Percentiles rank a stretch among this genome's conserved stretches.
These are phyloP conservation scores for Pleurotus pulmonarius DNA, from an alignment of 768 basidiomycete genomes.

Conservation along the genomic window DNA sequence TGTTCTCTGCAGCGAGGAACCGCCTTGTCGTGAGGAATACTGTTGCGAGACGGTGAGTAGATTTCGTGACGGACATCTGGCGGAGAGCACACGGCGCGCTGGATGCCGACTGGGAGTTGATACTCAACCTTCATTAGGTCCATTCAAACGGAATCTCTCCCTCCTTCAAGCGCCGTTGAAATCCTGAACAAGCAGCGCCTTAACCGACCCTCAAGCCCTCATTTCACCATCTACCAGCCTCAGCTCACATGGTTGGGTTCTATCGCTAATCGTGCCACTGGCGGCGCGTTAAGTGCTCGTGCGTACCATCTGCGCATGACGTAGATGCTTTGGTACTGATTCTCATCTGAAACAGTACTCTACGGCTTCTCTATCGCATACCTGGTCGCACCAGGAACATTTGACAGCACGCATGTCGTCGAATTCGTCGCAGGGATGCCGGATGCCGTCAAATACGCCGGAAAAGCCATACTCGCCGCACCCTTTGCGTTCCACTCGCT, in stretches of 20 bases:
- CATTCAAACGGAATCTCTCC: constrained; percentile 63
- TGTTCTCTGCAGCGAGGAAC: constrained; percentile 32
- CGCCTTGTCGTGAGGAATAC: constrained; percentile 34
- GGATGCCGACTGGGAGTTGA: background rate
- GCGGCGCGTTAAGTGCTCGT: constrained; percentile 76
- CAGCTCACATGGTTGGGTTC: constrained; percentile 90
- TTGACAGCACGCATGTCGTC: constrained; percentile 77
- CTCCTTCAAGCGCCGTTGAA: constrained; percentile 49
- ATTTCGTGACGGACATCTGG: background rate
- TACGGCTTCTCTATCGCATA: constrained; percentile 88
- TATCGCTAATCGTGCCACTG: constrained; percentile 85
- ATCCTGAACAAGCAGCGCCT: constrained; percentile 89
- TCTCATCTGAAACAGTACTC: constrained; percentile 50
- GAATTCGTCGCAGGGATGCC: constrained; percentile 70
- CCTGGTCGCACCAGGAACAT: constrained; percentile 74
- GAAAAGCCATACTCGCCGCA: constrained; percentile 75
- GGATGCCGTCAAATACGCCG: constrained; percentile 68
- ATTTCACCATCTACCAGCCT: constrained; percentile 95
- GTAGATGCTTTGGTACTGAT: background rate
- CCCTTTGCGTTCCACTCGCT: constrained; percentile 90
- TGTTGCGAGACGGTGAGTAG: constrained; percentile 39
- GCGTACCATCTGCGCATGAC: constrained; percentile 24
- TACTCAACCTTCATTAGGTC: constrained; percentile 26
- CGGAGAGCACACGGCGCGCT: background rate
- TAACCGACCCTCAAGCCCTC: constrained; percentile 86